These are phyloP conservation scores for Yarrowia yakushimensis DNA, from an alignment of 805 yeast species.

Conservation along the genomic window DNA sequence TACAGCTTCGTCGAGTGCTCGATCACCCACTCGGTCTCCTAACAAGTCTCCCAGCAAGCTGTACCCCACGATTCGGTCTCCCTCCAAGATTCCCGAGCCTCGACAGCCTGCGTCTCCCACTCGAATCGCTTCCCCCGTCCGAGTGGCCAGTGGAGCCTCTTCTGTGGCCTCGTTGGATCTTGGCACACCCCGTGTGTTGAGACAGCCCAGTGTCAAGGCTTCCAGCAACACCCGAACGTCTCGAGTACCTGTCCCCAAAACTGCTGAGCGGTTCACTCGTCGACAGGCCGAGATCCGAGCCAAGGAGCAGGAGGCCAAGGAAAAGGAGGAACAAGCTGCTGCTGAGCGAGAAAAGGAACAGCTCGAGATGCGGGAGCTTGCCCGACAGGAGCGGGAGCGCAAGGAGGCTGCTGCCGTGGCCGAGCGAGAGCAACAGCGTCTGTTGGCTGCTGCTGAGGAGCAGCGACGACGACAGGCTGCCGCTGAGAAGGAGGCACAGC, in stretches of 20 bases:
- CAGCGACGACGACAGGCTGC: neutral
- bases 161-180: neutral
- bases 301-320: neutral
- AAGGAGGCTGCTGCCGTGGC: neutral
- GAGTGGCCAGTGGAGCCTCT: neutral
- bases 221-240: neutral
- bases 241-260: constrained; percentile 15
- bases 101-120: constrained; percentile 21
- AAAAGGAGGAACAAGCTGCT: neutral
- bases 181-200: neutral
- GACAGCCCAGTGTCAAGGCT: constrained; percentile 11
- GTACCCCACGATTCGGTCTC: constrained; percentile 17
- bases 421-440: neutral
- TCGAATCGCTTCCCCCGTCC: neutral
- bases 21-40: neutral
- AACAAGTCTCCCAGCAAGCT: neutral
- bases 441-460: neutral
- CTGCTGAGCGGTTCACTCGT: constrained; percentile 8
- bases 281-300: constrained; percentile 2
- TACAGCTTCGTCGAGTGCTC: constrained; percentile 1
- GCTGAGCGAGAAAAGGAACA: neutral
- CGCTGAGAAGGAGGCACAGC: constrained; percentile 4
- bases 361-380: neutral
- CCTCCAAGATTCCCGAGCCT: constrained; percentile 5
- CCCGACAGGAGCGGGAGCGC: neutral